Percentiles rank a stretch among this genome's conserved stretches.
These are phyloP conservation scores for Wakefieldia striispora DNA, from an alignment of 768 basidiomycete species.

Conservation along the genomic window DNA sequence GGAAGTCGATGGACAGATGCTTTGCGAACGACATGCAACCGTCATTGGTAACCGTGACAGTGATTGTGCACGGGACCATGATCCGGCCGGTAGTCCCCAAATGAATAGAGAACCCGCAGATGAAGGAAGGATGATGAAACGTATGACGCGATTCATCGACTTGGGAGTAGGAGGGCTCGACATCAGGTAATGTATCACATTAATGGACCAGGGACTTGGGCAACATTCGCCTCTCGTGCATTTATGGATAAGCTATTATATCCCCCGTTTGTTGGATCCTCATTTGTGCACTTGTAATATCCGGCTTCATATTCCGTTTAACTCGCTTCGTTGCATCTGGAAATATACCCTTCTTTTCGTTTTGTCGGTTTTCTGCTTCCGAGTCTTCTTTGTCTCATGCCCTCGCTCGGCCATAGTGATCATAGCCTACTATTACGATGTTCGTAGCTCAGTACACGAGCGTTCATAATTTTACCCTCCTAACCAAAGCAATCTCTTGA, in stretches of 20 bases:
- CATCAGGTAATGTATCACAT: constrained; percentile 31
- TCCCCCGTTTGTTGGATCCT: constrained; percentile 14
- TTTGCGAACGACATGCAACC: constrained; percentile 79
- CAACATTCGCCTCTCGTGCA: constrained; percentile 4
- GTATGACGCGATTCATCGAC: constrained; percentile 82
- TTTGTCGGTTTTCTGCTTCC: constrained; percentile 3
- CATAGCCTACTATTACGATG: constrained; percentile 6
- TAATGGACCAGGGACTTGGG: constrained; percentile 17
- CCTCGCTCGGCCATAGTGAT: constrained; percentile 10
- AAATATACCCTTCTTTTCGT: constrained; percentile 20
- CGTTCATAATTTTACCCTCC: constrained; percentile 46
- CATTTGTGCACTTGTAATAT: constrained; percentile 21
- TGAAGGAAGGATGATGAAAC: constrained; percentile 61
- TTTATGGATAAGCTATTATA: constrained; percentile 16
- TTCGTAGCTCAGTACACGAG: constrained; percentile 10
- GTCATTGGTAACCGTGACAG: constrained; percentile 24
- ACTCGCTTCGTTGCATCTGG: constrained; percentile 17
- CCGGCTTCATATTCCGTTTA: constrained; percentile 13
- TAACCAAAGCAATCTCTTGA: constrained; percentile 88
- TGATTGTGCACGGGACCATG: constrained; percentile 20
- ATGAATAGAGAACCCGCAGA: constrained; percentile 23
- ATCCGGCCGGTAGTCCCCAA: constrained; percentile 7
- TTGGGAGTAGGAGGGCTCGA: constrained; percentile 37
- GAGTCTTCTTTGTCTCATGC: not conserved
- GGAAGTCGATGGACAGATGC: constrained; percentile 82